A percentile compares a stretch with the other conserved stretches of the same genome.
Evolutionary conservation across 106 monocot genomes (phyloP).

Genomic region (Dendrobium catenatum): DNA sequence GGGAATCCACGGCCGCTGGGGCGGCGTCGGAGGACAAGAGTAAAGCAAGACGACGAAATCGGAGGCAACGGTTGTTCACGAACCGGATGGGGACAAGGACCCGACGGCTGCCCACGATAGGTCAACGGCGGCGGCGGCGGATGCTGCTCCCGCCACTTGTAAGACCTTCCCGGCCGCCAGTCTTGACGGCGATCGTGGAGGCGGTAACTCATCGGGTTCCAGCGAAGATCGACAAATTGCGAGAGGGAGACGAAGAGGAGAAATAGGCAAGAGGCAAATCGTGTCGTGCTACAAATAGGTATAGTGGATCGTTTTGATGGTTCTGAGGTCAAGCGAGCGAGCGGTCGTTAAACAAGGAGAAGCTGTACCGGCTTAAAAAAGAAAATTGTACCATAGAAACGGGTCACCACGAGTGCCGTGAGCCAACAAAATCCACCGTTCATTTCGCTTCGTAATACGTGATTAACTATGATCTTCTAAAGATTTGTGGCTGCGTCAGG

Average conservation of each 20-base stretch:
- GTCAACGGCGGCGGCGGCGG: background rate
- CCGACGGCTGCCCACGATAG: background rate
- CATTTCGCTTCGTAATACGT: too few species aligned
- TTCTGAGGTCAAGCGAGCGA: too few species aligned
- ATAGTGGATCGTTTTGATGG: too few species aligned
- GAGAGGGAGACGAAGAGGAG: background rate
- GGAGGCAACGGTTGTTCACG: background rate
- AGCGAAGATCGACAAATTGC: background rate
- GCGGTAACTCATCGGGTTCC: constrained; percentile 6
- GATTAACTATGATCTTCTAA: too few species aligned
- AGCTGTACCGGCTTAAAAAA: too few species aligned
- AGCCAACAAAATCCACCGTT: too few species aligned
- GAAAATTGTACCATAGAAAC: too few species aligned
- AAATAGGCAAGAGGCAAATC: background rate
- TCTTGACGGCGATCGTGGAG: background rate
- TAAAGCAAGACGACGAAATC: background rate
- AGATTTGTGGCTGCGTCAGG: too few species aligned
- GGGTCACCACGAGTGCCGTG: too few species aligned
- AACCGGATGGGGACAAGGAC: background rate
- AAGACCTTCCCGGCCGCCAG: background rate
- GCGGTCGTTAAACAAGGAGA: too few species aligned
- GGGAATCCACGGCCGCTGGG: background rate
- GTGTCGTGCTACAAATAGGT: too few species aligned
- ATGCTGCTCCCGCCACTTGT: too few species aligned
- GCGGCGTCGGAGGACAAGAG: constrained; percentile 6